Percentiles rank a stretch among this genome's conserved stretches.
phyloP scores from a whole-genome alignment of 495 filamentous ascomycete genomes.

The Articulospora tetracladia region DNA sequence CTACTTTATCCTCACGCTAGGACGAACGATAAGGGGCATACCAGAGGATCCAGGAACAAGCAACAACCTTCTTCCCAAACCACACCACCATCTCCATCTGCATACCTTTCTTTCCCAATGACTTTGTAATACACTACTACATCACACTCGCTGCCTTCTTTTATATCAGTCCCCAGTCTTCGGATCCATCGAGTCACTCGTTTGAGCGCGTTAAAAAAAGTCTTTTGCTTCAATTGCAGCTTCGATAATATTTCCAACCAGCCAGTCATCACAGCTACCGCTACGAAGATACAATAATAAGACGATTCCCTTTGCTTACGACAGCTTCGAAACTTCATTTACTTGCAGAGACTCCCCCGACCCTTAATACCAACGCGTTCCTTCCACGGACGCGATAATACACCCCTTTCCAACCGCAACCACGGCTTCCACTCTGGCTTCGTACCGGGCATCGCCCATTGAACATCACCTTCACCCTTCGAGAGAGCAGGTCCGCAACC shows the following conservation, averaged over 20 bases:
- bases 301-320: slow-evolving; percentile 10
- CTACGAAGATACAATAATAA: slow-evolving; percentile 13
- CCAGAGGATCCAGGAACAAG: slow-evolving; percentile 8
- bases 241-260: slow-evolving; percentile 8
- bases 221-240: slow-evolving; percentile 15
- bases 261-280: background rate
- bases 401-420: slow-evolving; percentile 24
- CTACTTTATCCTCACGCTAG: slow-evolving; percentile 13
- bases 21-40: slow-evolving; percentile 24
- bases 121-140: slow-evolving; percentile 12
- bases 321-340: slow-evolving; percentile 4
- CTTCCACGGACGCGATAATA: slow-evolving; percentile 19
- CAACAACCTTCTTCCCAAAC: slow-evolving; percentile 7
- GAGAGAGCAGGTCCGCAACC: slow-evolving; percentile 37
- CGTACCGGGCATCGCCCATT: slow-evolving; percentile 55
- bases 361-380: slow-evolving; percentile 12
- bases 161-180: slow-evolving; percentile 15
- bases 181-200: slow-evolving; percentile 24
- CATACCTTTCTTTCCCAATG: slow-evolving; percentile 2
- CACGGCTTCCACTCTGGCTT: slow-evolving; percentile 30
- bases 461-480: slow-evolving; percentile 46
- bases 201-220: slow-evolving; percentile 20
- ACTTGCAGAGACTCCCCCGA: slow-evolving; percentile 3
- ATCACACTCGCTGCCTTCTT: slow-evolving; percentile 18
- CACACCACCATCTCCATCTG: background rate